Percentiles rank a stretch among this genome's conserved stretches.
Evolutionary conservation across 139 green algal genomes (phyloP).

Genomic region (Picochlorum sp.): DNA sequence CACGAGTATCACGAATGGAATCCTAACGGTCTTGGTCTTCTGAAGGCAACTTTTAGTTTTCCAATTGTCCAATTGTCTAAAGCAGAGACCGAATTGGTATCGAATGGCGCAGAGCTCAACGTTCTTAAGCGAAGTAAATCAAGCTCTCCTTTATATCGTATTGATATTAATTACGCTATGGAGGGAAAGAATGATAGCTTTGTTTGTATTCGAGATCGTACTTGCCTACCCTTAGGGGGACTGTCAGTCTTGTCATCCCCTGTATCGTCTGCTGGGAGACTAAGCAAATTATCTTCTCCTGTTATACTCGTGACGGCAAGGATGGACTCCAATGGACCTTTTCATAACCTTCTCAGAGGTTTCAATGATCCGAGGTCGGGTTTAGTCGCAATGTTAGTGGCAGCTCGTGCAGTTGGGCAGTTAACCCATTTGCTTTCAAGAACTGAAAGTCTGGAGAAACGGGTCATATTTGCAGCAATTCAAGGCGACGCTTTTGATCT

Average conservation of each 20-base stretch:
- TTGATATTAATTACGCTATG: slow-evolving; percentile 38
- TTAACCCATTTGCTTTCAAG: too few species aligned
- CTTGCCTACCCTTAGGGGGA: slow-evolving; percentile 56
- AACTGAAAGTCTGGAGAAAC: slow-evolving; percentile 1
- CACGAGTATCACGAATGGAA: not conserved
- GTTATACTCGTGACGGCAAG: slow-evolving; percentile 38
- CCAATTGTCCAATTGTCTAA: slow-evolving; percentile 11
- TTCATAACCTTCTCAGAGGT: slow-evolving; percentile 41
- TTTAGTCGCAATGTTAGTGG: slow-evolving; percentile 56
- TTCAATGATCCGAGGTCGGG: slow-evolving; percentile 47
- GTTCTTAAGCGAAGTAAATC: slow-evolving; percentile 18
- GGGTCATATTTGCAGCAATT: slow-evolving; percentile 53
- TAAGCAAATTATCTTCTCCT: too few species aligned
- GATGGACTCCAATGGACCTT: slow-evolving; percentile 39
- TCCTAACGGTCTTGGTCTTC: slow-evolving; percentile 2
- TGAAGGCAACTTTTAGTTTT: not conserved
- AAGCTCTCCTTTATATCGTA: slow-evolving; percentile 24
- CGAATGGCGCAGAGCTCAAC: slow-evolving; percentile 11
- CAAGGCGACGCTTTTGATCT: slow-evolving; percentile 51
- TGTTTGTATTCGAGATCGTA: slow-evolving; percentile 29
- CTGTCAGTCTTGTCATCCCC: slow-evolving; percentile 58
- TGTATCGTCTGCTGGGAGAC: too few species aligned
- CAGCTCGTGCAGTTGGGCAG: too few species aligned
- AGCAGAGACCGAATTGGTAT: not conserved
- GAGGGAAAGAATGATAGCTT: slow-evolving; percentile 22